Evolutionary conservation across 495 filamentous ascomycete genomes (phyloP), one percentile per base, ranked within the genome.

Genomic region (Baudoinia panamericana): DNA sequence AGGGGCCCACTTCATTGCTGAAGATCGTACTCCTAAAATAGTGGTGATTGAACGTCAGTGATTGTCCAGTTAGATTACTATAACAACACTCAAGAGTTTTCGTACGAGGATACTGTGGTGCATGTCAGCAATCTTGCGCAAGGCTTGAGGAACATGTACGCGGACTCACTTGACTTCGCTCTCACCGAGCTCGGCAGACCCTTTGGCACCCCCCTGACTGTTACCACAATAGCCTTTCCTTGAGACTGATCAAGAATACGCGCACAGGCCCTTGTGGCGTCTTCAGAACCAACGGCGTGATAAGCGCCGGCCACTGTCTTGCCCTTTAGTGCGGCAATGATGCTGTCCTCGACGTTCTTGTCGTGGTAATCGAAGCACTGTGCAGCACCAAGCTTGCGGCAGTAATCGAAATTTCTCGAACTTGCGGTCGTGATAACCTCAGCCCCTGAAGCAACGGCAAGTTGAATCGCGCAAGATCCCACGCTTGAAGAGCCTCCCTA

Each of bases 401-500:
- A 51, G 37, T 59, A 57, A n/a, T 55, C 54, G 36, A 56, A 57
- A 36, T 66, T 60, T 10, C 46, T 55, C 13, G 58, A 46, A 21
- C 55, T 56, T 9, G 54, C 50, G 11, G 57, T 61, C 4, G 55
- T 54, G 31, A 58, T 55, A 38, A 62, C 58, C 5, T 50, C 50
- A 27, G 49, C 59, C 6, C 58, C 61, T 32, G 56, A 41, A 4
- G 56, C 52, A n/a, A 36, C 37, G 7, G 62, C 56, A 24, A 64
- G 58, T 35, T 65, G 62, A 10, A 65, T 59, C 7, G 43, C 52
- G 41, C 55, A 52, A 29, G 48, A 53, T 18, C 61, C 62, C 10
- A 64, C 59, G 10, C 49, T 54, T 0, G 60, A 57, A 8, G 55
- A 54, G 35, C 60, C 62, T 13, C 62, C 60, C n/a, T n/a, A n/a